A percentile compares a stretch with the other conserved stretches of the same genome.
Evolutionary conservation across 768 basidiomycete species (phyloP).

Genomic region (Russula virescens): DNA sequence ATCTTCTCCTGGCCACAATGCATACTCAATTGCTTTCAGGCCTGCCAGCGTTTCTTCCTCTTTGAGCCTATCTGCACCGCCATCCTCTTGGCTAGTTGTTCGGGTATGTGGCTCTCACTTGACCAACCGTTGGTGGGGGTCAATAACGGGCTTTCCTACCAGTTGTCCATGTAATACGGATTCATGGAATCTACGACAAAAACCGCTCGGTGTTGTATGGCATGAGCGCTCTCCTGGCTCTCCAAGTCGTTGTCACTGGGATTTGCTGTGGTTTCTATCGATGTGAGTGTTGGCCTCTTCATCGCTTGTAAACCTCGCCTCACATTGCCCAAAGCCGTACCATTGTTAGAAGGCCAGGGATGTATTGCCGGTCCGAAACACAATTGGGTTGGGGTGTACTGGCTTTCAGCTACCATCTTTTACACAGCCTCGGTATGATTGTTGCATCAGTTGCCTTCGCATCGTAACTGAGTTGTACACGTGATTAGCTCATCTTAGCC

Average conservation of each 20-base stretch:
- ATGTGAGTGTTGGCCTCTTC: slow-evolving; percentile 38
- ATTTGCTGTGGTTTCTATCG: slow-evolving; percentile 75
- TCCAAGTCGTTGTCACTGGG: slow-evolving; percentile 69
- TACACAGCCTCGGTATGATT: slow-evolving; percentile 58
- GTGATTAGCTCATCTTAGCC: slow-evolving; percentile 50
- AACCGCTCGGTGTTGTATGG: slow-evolving; percentile 45
- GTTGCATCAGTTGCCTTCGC: neutral
- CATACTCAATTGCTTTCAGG: slow-evolving; percentile 31
- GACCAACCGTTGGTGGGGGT: neutral
- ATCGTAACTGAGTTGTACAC: neutral
- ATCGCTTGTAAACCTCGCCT: slow-evolving; percentile 10
- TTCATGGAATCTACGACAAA: slow-evolving; percentile 75
- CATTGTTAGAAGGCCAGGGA: slow-evolving; percentile 66
- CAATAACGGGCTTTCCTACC: neutral
- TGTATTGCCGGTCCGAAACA: slow-evolving; percentile 80
- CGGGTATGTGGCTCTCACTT: slow-evolving; percentile 35
- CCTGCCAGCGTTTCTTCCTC: slow-evolving; percentile 67
- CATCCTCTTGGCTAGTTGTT: slow-evolving; percentile 67
- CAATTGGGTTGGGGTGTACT: slow-evolving; percentile 84
- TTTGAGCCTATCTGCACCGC: slow-evolving; percentile 87
- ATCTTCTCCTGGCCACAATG: neutral
- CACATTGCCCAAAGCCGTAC: slow-evolving; percentile 45
- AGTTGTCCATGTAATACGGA: slow-evolving; percentile 71
- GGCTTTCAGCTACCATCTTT: slow-evolving; percentile 69
- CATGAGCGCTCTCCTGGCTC: slow-evolving; percentile 54